Conservation (phyloP, 2,329 filamentous ascomycete species). For the Pseudogymnoascus sp. region DNA sequence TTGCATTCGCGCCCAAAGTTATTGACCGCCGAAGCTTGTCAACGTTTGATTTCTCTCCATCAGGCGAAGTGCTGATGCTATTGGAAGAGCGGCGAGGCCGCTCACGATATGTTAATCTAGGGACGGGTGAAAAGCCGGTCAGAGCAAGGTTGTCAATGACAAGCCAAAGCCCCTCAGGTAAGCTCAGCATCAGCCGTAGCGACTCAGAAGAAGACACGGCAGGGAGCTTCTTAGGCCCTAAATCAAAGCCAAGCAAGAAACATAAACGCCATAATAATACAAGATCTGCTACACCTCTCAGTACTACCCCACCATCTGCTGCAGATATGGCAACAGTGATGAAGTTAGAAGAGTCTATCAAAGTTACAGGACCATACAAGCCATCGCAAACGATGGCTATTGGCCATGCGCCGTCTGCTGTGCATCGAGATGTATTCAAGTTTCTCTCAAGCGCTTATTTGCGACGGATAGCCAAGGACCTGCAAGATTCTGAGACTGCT, state of each 20-base stretch:
- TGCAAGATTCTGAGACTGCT: not conserved
- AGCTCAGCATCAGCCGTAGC: conserved; percentile 48
- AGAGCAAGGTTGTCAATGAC: conserved; percentile 6
- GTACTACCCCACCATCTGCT: conserved; percentile 45
- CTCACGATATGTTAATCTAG: conserved; percentile 28
- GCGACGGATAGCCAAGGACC: conserved; percentile 34
- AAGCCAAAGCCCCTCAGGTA: conserved; percentile 37
- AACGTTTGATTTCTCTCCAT: conserved; percentile 50
- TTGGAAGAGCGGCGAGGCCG: conserved; percentile 47
- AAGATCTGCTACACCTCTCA: conserved; percentile 37
- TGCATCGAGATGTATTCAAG: conserved; percentile 43
- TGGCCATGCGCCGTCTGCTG: conserved; percentile 45
- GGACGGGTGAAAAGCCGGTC: not conserved
- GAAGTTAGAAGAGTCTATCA: conserved; percentile 49
- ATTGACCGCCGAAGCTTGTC: conserved; percentile 56
- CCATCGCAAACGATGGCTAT: conserved; percentile 56
- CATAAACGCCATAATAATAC: conserved; percentile 37
- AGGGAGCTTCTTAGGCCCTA: conserved; percentile 45
- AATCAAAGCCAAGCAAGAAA: conserved; percentile 32
- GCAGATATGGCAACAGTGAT: conserved; percentile 35
- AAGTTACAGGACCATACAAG: conserved; percentile 47
- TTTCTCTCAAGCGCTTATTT: conserved; percentile 50
- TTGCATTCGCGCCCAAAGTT: conserved; percentile 53
- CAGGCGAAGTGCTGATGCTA: conserved; percentile 51
- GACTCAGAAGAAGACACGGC: conserved; percentile 58